Evolutionary conservation across 805 yeast genomes (phyloP), one percentile per base, ranked within the genome.

Genomic region (Lipomyces japonicus): DNA sequence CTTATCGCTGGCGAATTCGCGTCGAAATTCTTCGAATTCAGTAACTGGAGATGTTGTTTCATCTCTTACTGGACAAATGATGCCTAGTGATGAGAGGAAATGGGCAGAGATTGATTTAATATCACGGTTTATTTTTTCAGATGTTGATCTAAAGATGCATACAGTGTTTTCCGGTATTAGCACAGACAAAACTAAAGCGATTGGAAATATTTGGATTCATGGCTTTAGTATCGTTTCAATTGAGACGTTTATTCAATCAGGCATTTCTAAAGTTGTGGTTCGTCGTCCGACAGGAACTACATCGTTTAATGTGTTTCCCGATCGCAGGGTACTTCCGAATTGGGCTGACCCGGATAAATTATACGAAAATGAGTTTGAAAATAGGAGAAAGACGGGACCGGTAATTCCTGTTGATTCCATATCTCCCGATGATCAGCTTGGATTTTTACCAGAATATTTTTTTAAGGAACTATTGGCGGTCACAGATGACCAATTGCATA

Each of bases 281-380:
- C 69, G 93, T 56, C 71, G 86, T 39, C 86, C 95, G 0, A 81
- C 90, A 0, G 87, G 89, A 0, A 73, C 78, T 0, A 66, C 77
- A 0, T 71, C 71, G 12, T 75, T 81, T 56, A 66, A 69, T 14
- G 61, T 82, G 18, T 60, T 60, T 1, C 68, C 79, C 2, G 76
- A 76, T 44, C 68, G 67, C 21, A 63, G 67, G 2, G 63, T 67
- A 66, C 62, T 68, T 23, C 71, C 76, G 9, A 25, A 43, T 9
- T 49, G 48, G 51, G 25, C 34, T 6, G 49, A 46, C 21, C 26
- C 47, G 16, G 18, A 18, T 6, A 12, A 18, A 38, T 10, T 38
- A 26, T 38, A 55, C 42, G 34, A 56, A 55, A 53, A 37, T 46
- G 44, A 35, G 53, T n/a, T n/a, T n/a, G n/a, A n/a, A n/a, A n/a